These are phyloP conservation scores for Amesomyces nigricolor DNA, from an alignment of 2,329 filamentous ascomycete genomes.

Conservation along the genomic window DNA sequence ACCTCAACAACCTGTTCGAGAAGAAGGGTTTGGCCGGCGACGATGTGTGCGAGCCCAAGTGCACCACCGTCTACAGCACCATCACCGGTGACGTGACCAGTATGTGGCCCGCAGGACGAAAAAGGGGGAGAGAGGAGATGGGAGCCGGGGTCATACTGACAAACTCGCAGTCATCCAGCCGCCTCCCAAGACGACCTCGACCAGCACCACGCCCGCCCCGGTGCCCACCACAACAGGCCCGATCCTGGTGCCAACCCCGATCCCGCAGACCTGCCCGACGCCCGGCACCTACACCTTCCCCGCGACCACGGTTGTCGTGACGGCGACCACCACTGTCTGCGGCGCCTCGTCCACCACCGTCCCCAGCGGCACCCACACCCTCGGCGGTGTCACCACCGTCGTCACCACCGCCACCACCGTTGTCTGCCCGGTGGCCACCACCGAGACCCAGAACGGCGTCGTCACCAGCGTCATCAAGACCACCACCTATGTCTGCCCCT, in stretches of 20 bases:
- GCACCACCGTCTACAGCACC: slow-evolving; percentile 69
- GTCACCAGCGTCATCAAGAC: slow-evolving; percentile 62
- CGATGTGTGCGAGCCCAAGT: slow-evolving; percentile 53
- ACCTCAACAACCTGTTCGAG: slow-evolving; percentile 44
- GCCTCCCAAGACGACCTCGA: slow-evolving; percentile 27
- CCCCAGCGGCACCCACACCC: slow-evolving; percentile 59
- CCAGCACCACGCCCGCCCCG: slow-evolving; percentile 26
- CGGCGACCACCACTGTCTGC: slow-evolving; percentile 61
- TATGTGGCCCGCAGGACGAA: slow-evolving; percentile 37
- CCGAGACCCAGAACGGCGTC: slow-evolving; percentile 52
- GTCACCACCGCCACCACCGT: slow-evolving; percentile 62
- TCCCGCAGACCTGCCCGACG: slow-evolving; percentile 52
- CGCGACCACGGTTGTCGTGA: slow-evolving; percentile 64
- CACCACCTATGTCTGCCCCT: slow-evolving; percentile 69
- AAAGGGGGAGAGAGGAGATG: not conserved
- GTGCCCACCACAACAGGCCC: slow-evolving; percentile 40
- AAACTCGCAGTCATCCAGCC: slow-evolving; percentile 22
- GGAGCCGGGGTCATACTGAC: not conserved
- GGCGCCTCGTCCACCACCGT: slow-evolving; percentile 57
- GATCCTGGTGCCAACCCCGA: slow-evolving; percentile 47
- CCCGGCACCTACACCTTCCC: slow-evolving; percentile 72
- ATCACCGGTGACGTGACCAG: slow-evolving; percentile 61
- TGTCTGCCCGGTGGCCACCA: slow-evolving; percentile 63
- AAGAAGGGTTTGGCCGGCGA: slow-evolving; percentile 40
- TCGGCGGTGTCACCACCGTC: slow-evolving; percentile 67